Evolutionary conservation across 257 asterid species (phyloP).

Genomic region (Solanum dulcamara): DNA sequence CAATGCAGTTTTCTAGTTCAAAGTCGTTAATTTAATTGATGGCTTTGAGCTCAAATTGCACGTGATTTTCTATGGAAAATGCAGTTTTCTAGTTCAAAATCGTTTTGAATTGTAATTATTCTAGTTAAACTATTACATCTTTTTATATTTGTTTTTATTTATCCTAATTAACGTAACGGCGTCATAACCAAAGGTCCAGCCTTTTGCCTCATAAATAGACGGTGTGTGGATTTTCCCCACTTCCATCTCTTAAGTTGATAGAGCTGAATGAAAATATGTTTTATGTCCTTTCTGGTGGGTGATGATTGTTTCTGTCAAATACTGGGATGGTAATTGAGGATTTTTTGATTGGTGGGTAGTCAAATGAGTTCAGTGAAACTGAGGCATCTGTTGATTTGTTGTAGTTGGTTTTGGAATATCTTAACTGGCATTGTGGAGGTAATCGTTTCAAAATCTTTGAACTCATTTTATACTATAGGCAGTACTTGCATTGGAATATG

Average conservation of each 20-base stretch:
- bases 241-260: not conserved
- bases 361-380: not conserved
- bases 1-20: not conserved
- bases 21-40: not conserved
- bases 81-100: not conserved
- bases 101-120: not conserved
- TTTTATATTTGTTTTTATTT: not conserved
- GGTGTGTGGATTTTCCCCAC: not conserved
- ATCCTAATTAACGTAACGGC: not conserved
- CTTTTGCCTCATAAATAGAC: not conserved
- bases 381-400: not conserved
- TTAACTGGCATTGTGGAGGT: not conserved
- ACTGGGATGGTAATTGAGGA: not conserved
- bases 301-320: not conserved
- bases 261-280: not conserved
- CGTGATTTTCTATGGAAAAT: not conserved
- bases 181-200: not conserved
- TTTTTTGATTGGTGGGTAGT: not conserved
- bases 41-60: not conserved
- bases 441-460: not conserved
- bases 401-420: not conserved
- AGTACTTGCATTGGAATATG: not conserved
- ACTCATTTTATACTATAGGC: not conserved
- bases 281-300: not conserved
- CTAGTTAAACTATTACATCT: not conserved